Base-by-base conservation (phyloP, 1,284 basidiomycete species). In the Cutaneotrichosporon sp. region DNA sequence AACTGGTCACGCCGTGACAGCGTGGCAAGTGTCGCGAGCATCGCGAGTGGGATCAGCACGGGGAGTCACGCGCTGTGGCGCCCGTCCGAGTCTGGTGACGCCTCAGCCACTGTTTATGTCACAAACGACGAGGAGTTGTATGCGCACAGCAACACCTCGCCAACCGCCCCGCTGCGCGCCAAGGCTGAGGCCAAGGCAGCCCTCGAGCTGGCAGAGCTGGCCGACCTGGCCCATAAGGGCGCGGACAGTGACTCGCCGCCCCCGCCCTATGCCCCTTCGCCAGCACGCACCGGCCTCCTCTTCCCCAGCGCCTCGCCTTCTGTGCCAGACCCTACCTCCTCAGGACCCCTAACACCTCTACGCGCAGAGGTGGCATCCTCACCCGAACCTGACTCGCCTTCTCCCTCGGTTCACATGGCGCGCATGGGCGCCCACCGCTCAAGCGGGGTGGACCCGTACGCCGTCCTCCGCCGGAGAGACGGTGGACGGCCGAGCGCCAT, bases 361-460 rank as follows among this genome's bases (percentile, higher is more conserved):
- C 47, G 26, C n/a, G 34, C 36, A 11, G 49, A 16, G n/a, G 21
- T 30, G 46, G 31, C 32, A 8, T 53, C 51, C 4, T 53, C 51
- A 1, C 51, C 51, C 13, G 34, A 50, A 18, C 21, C 47, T 21
- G 58, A 50, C 11, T 36, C 58, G 10, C 18, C 50, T 1, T 7
- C 68, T 67, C 13, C 64, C 67, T 21, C 52, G 6, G 32, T 56
- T 1, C 60, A 72, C 55, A 67, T 70, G 49, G n/a, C 55, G 7
- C 68, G 69, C 51, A 71, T 71, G 66, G 55, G 57, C 3, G 46
- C 65, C 7, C 70, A 70, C 59, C 50, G 42, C 16, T 22, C 49
- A 2, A 49, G 49, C 1, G 69, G 68, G 1, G 50, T 62, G 9
- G 64, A 72, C 53, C 72, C 71, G 4, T 76, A 74, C 56, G 69